Percentiles rank a stretch among this genome's conserved stretches.
Evolutionary conservation across 768 basidiomycete species (phyloP).

Genomic region (Flagelloscypha sp.): DNA sequence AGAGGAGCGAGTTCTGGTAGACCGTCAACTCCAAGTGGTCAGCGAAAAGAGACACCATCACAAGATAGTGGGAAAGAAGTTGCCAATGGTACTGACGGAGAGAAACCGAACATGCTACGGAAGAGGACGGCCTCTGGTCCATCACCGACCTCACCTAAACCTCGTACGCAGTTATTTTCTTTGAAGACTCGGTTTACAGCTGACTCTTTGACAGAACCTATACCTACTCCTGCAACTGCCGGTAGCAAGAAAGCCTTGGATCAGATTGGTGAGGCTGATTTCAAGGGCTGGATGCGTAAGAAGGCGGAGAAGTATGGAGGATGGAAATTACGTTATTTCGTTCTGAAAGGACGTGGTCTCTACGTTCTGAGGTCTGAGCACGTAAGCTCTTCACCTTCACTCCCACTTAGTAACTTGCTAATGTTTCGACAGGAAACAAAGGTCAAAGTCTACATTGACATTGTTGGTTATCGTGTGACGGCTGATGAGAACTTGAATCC

Average conservation of each 20-base stretch:
- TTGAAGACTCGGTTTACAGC: slow-evolving; percentile 30
- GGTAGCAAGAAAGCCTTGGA: slow-evolving; percentile 74
- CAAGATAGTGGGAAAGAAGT: not conserved
- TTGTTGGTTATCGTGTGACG: slow-evolving; percentile 85
- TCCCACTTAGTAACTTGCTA: not conserved
- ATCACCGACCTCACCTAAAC: slow-evolving; percentile 6
- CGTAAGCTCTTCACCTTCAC: slow-evolving; percentile 47
- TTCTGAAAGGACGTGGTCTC: slow-evolving; percentile 86
- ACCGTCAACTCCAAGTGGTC: too few species aligned
- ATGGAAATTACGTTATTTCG: slow-evolving; percentile 90
- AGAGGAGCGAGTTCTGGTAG: too few species aligned
- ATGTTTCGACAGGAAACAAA: slow-evolving; percentile 65
- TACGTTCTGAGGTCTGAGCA: slow-evolving; percentile 80
- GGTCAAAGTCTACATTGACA: slow-evolving; percentile 94
- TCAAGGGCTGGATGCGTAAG: slow-evolving; percentile 93
- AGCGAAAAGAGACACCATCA: slow-evolving; percentile 50
- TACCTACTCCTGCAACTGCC: slow-evolving; percentile 19
- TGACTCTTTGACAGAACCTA: not conserved
- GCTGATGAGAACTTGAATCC: slow-evolving; percentile 89
- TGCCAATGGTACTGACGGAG: not conserved
- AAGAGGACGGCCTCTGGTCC: slow-evolving; percentile 12
- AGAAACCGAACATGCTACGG: not conserved
- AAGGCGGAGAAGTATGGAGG: slow-evolving; percentile 86
- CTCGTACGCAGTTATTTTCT: slow-evolving; percentile 19
- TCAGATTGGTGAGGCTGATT: slow-evolving; percentile 87